Evolutionary conservation across 129 eudicot genomes (phyloP).

Genomic region (carrot (Daucus carota)): DH1_v3.0 NC_030385.2:46145501-46146000

Average conservation of each 20-base stretch:
- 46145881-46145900: slow-evolving; percentile 78
- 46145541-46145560: not conserved
- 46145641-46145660: not conserved
- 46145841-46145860: slow-evolving; percentile 86
- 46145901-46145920: slow-evolving; percentile 58
- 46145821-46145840: slow-evolving; percentile 76
- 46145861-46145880: slow-evolving; percentile 82
- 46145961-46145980: slow-evolving; percentile 67
- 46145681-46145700: not conserved
- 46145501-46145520: slow-evolving; percentile 1
- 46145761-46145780: not conserved
- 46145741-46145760: not conserved
- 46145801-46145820: slow-evolving; percentile 60
- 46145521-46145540: not conserved
- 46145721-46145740: not conserved
- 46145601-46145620: not conserved
- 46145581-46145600: not conserved
- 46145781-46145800: not conserved
- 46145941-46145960: slow-evolving; percentile 70
- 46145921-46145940: slow-evolving; percentile 74
- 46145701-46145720: too few species aligned
- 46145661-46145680: not conserved
- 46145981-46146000: slow-evolving; percentile 98
- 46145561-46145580: not conserved
- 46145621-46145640: not conserved